Evolutionary conservation across 1,284 basidiomycete genomes (phyloP), one percentile per base, ranked within the genome.

Genomic region (Ustilago cynodontis): DNA sequence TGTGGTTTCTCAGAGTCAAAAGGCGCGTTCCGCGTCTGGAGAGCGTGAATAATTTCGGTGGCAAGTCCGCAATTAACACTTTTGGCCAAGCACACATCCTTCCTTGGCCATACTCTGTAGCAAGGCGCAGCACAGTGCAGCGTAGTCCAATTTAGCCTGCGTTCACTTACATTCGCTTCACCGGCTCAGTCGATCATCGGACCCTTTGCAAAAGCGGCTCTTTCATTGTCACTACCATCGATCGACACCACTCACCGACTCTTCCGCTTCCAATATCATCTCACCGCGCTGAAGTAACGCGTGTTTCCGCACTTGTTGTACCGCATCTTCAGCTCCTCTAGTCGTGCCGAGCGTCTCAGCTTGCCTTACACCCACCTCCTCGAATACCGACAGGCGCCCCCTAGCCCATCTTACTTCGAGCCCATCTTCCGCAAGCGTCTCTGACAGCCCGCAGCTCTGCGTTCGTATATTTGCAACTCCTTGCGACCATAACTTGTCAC

Each of bases 1-100:
- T 43, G 41, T 43, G 41, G 20, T 43, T 43, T 43, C 41, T 22
- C 11, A 43, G 41, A 43, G 11, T n/a, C 41, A 43, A 11, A 43
- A 43, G 56, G 64, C 64, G 70, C 70, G 70, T 52, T 57, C 59
- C 70, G 70, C 70, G 70, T 67, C 59, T 60, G n/a, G 39, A 43
- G 31, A 26, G 55, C 49, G 50, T 49, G 60, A 20, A 51, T n/a
- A 18, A n/a, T 50, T 41, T 33, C 47, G 37, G 65, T 65, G 64
- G 59, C 57, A 61, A 62, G 52, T 37, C 63, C 64, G 64, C 57
- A 64, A 72, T 63, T 67, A 72, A 72, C 70, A 72, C 70, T 72
- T 65, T 65, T 65, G 18, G 39, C 35, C 13, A 20, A 22, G 16
- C 3, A 11, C 51, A 52, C 50, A 52, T 22, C 31, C 24, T 39